phyloP scores from a whole-genome alignment of 2,329 filamentous ascomycete genomes.

The Fusarium temperatum region DNA sequence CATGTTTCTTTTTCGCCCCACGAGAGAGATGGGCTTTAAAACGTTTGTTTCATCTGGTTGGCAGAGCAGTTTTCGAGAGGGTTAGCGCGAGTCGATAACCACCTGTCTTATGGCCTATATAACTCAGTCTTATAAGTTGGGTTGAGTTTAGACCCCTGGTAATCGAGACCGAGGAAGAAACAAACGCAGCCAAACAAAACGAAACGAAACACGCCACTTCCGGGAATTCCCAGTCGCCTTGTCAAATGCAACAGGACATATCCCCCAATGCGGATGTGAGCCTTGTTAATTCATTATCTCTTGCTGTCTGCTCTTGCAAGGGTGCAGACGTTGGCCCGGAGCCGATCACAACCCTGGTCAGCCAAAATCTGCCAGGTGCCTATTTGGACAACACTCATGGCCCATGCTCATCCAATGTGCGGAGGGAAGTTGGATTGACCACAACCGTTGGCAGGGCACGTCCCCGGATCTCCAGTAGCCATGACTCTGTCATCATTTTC shows the following conservation, averaged over 20 bases:
- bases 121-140: conserved; percentile 34
- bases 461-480: conserved; percentile 18
- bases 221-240: conserved; percentile 14
- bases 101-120: conserved; percentile 44
- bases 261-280: conserved; percentile 20
- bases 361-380: background rate
- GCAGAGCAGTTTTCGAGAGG: conserved; percentile 25
- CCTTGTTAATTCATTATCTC: background rate
- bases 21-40: conserved; percentile 31
- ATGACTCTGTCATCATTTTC: conserved; percentile 21
- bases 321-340: conserved; percentile 16
- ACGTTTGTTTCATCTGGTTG: conserved; percentile 41
- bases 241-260: conserved; percentile 23
- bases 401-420: conserved; percentile 20
- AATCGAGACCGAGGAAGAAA: conserved; percentile 25
- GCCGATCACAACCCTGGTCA: conserved; percentile 26
- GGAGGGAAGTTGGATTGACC: conserved; percentile 25
- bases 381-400: conserved; percentile 9
- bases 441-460: conserved; percentile 16
- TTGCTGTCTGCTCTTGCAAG: conserved; percentile 3
- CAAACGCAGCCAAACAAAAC: conserved; percentile 31
- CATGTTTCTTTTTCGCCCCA: conserved; percentile 27
- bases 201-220: conserved; percentile 38
- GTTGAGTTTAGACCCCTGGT: conserved; percentile 16
- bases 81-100: conserved; percentile 38